These are phyloP conservation scores for Tolypocladium tropicale DNA, from an alignment of 2,329 filamentous ascomycete genomes.

Conservation along the genomic window DNA sequence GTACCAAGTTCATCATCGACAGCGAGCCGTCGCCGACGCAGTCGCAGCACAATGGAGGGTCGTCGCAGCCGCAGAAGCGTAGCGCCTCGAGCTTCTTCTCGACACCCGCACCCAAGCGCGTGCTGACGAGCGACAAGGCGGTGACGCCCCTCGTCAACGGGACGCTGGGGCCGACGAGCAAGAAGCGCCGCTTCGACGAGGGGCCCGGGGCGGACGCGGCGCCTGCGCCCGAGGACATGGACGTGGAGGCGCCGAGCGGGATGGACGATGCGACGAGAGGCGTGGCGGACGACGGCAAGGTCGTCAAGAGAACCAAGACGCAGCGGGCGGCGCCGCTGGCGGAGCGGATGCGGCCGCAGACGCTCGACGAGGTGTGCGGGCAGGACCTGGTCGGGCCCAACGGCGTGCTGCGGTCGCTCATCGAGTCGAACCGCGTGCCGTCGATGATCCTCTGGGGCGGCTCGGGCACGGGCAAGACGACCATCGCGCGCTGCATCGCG, in stretches of 20 bases:
- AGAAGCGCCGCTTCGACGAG: slow-evolving; percentile 45
- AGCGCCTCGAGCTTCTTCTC: slow-evolving; percentile 51
- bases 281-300: slow-evolving; percentile 6
- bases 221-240: slow-evolving; percentile 1
- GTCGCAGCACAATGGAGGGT: slow-evolving; percentile 9
- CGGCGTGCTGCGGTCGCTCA: slow-evolving; percentile 78
- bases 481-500: slow-evolving; percentile 86
- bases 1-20: slow-evolving; percentile 51
- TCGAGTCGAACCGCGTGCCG: slow-evolving; percentile 76
- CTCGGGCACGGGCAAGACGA: slow-evolving; percentile 76
- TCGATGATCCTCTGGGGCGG: slow-evolving; percentile 93
- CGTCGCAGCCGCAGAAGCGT: slow-evolving; percentile 37
- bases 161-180: slow-evolving; percentile 21
- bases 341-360: slow-evolving; percentile 83
- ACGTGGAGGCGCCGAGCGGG: not conserved
- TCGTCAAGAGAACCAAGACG: slow-evolving; percentile 56
- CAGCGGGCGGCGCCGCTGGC: slow-evolving; percentile 73
- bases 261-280: slow-evolving; percentile 3
- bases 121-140: slow-evolving; percentile 19
- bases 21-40: slow-evolving; percentile 21
- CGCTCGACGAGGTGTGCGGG: slow-evolving; percentile 76
- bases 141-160: slow-evolving; percentile 23
- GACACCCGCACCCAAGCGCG: slow-evolving; percentile 47
- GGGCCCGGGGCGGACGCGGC: slow-evolving; percentile 31
- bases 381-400: slow-evolving; percentile 81